A percentile compares a stretch with the other conserved stretches of the same genome.
Conservation (phyloP, 1,284 basidiomycete species). For the Cryptococcus maquisensis region DNA sequence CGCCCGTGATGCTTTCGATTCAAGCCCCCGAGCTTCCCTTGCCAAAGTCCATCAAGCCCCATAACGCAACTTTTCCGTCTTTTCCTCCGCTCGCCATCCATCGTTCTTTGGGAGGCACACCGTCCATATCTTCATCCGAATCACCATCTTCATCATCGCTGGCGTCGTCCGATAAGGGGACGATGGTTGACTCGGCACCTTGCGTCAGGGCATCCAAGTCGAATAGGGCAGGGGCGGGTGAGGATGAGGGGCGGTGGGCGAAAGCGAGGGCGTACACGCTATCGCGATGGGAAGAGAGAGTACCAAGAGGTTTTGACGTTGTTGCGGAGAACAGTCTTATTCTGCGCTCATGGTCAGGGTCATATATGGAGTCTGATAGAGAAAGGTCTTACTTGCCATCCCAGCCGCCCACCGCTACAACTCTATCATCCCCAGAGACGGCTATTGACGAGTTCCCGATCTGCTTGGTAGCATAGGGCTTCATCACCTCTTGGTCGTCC, state of each 20-base stretch:
- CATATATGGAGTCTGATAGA: neutral
- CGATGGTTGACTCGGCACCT: conserved; percentile 10
- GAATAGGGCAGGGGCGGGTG: neutral
- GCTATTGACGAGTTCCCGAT: conserved; percentile 70
- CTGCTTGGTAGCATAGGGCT: conserved; percentile 58
- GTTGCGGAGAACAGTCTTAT: conserved; percentile 72
- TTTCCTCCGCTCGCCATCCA: conserved; percentile 73
- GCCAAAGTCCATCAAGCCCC: conserved; percentile 67
- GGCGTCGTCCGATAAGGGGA: neutral
- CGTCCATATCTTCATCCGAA: conserved; percentile 55
- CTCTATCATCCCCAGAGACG: conserved; percentile 67
- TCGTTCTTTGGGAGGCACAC: conserved; percentile 50
- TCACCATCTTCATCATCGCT: conserved; percentile 46
- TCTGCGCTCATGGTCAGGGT: conserved; percentile 47
- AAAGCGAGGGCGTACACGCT: conserved; percentile 68
- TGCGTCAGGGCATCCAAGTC: neutral
- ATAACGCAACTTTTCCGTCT: conserved; percentile 70
- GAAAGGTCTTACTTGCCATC: conserved; percentile 66
- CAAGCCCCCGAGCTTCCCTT: too few species aligned
- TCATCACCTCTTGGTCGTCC: conserved; percentile 9
- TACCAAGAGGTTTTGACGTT: conserved; percentile 70
- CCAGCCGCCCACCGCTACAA: conserved; percentile 82
- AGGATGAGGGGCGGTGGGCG: conserved; percentile 44
- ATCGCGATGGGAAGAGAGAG: conserved; percentile 70
- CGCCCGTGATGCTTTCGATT: too few species aligned